phyloP scores from a whole-genome alignment of 306 rosid genomes.

The Pterocarpus santalinus region DNA sequence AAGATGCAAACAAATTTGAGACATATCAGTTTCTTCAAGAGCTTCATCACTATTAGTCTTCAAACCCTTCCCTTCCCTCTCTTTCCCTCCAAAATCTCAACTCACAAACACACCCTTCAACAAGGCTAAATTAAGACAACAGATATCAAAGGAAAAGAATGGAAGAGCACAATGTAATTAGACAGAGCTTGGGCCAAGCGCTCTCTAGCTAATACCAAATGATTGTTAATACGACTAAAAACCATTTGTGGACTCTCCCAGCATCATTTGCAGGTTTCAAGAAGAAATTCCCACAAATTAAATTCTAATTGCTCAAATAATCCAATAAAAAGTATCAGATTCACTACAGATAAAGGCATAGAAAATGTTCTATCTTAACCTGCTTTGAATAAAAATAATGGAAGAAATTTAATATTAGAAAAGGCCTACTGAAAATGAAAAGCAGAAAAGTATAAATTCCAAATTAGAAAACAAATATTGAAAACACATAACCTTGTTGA shows the following conservation, averaged over 20 bases:
- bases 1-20: slow-evolving; percentile 8
- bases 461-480: neutral
- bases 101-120: no score
- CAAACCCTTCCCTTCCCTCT: no score
- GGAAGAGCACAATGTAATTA: neutral
- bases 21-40: neutral
- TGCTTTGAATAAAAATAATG: neutral
- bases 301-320: slow-evolving; percentile 15
- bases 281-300: slow-evolving; percentile 7
- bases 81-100: no score
- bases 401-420: neutral
- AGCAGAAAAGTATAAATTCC: neutral
- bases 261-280: slow-evolving; percentile 57
- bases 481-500: neutral
- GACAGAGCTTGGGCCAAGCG: neutral
- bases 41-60: neutral
- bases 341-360: neutral
- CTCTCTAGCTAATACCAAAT: neutral
- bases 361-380: neutral
- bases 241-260: slow-evolving; percentile 66
- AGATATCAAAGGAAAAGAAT: neutral
- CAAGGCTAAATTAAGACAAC: neutral
- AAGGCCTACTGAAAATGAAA: neutral
- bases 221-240: slow-evolving; percentile 54
- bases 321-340: neutral